A percentile compares a stretch with the other conserved stretches of the same genome.
phyloP scores from a whole-genome alignment of 2,329 filamentous ascomycete species.

The Volutella citrinella region DNA sequence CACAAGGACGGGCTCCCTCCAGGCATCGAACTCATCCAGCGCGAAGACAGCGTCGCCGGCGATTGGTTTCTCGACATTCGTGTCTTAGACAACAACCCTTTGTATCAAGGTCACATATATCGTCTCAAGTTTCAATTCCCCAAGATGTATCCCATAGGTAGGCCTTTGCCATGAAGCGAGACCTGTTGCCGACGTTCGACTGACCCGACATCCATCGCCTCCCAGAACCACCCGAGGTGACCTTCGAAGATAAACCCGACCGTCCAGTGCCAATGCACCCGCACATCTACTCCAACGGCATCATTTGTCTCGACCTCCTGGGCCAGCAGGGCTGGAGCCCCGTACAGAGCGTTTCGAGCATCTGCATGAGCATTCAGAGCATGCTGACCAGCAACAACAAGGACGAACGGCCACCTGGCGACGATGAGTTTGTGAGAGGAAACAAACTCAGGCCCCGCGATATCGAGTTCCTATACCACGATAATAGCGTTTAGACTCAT shows the following conservation, averaged over 20 bases:
- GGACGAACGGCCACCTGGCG: slow-evolving; percentile 84
- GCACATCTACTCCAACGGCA: slow-evolving; percentile 97
- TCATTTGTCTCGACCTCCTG: slow-evolving; percentile 94
- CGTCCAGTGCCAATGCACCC: slow-evolving; percentile 87
- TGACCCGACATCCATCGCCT: slow-evolving; percentile 7
- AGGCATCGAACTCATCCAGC: slow-evolving; percentile 74
- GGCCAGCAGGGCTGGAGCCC: slow-evolving; percentile 89
- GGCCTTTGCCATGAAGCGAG: slow-evolving; percentile 11
- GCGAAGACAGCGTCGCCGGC: slow-evolving; percentile 68
- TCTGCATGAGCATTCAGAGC: slow-evolving; percentile 96
- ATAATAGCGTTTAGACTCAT: slow-evolving; percentile 67
- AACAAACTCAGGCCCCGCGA: slow-evolving; percentile 80
- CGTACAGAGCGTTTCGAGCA: slow-evolving; percentile 93
- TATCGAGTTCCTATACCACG: slow-evolving; percentile 92
- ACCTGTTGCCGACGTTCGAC: not conserved
- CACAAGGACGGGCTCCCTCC: slow-evolving; percentile 54
- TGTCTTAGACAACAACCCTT: slow-evolving; percentile 85
- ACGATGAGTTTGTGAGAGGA: slow-evolving; percentile 81
- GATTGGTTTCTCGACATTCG: slow-evolving; percentile 92
- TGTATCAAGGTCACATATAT: slow-evolving; percentile 79
- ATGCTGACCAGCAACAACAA: slow-evolving; percentile 96
- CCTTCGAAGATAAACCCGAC: slow-evolving; percentile 67
- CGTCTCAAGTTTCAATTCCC: slow-evolving; percentile 86
- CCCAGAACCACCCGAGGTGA: slow-evolving; percentile 89
- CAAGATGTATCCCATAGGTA: slow-evolving; percentile 85